Evolutionary conservation across 331 rosid genomes (phyloP).

Genomic region (Prunus yedoensis): DNA sequence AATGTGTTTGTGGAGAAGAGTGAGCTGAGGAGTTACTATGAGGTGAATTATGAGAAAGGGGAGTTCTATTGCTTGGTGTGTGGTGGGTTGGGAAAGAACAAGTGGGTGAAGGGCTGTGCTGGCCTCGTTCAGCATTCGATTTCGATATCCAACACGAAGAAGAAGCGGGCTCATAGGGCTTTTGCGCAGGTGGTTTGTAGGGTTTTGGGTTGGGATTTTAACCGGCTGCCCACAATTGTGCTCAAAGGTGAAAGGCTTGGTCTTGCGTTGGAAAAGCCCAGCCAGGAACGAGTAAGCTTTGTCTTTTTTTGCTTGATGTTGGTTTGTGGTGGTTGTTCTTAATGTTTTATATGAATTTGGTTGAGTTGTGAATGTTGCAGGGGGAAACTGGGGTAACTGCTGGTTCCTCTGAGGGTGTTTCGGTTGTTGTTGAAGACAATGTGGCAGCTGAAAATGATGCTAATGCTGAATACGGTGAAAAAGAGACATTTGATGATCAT

Average conservation of each 20-base stretch:
- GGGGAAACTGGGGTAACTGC: conserved; percentile 27
- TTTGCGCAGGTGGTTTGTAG: conserved; percentile 58
- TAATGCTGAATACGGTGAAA: conserved; percentile 21
- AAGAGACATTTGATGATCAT: conserved; percentile 21
- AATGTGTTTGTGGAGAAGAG: conserved; percentile 42
- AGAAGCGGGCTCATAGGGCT: conserved; percentile 53
- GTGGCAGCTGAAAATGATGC: conserved; percentile 9
- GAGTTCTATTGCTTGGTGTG: conserved; percentile 70
- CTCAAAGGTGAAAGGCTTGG: conserved; percentile 48
- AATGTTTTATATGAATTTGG: not conserved
- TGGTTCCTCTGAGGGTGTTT: conserved; percentile 30
- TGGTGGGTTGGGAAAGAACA: conserved; percentile 49
- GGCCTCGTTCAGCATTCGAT: conserved; percentile 61
- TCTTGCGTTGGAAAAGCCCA: conserved; percentile 20
- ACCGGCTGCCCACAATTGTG: conserved; percentile 50
- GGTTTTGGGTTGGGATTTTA: conserved; percentile 74
- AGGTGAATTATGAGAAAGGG: conserved; percentile 46
- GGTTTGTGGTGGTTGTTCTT: not conserved
- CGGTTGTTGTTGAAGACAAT: conserved; percentile 13
- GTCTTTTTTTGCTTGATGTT: not conserved
- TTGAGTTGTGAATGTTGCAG: conserved; percentile 28
- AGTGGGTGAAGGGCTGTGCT: conserved; percentile 47
- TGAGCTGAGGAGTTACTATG: conserved; percentile 50
- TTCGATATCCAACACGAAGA: conserved; percentile 30
- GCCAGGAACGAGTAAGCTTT: conserved; percentile 30